Evolutionary conservation across 108 stramenopile genomes (phyloP), one percentile per base, ranked within the genome.

Genomic region (Nitzschia inconspicua): DNA sequence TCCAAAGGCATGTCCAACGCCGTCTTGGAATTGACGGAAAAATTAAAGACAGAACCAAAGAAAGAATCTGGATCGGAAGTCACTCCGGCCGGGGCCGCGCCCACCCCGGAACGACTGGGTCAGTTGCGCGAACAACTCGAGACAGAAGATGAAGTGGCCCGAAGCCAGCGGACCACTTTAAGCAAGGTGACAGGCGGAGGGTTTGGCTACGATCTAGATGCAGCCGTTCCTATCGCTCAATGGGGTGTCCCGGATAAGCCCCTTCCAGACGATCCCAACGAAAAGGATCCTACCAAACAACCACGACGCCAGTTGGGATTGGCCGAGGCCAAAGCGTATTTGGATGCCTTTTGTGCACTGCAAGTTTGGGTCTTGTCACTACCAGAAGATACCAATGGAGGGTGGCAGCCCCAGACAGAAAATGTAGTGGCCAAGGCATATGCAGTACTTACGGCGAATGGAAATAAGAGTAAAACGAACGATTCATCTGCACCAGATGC

Each of bases 291-390:
- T 3, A 20, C 35, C 26, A 43, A 46, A 27, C 47, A 44, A 9
- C 47, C 49, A 31, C 44, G 35, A 1, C 22, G 48, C 13, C 16
- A 47, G 26, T 47, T 77, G 68, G 80, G 76, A 26, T 63, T 40
- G 19, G 70, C 84, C 54, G 93, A 94, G 66, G 93, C 93, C 3
- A 66, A 79, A 41, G 73, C 76, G 4, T 89, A 81, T 41, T 56
- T 91, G 47, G 77, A 88, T 60, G 74, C 82, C 37, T 94, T 89
- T 76, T 77, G 72, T 11, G 64, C 78, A 5, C 65, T 94, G 43
- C 76, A 89, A 50, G 73, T 86, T 20, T 94, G 93, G 93, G 84
- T 91, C 14, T 76, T 94, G 62, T 70, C 61, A 8, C 67, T 94
- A 44, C 88, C 88, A n/a, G 93, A 94, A 61, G 84, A 93, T 60